Conservation (phyloP, 139 green algal species). For the Edaphochlamys debaryana region DNA sequence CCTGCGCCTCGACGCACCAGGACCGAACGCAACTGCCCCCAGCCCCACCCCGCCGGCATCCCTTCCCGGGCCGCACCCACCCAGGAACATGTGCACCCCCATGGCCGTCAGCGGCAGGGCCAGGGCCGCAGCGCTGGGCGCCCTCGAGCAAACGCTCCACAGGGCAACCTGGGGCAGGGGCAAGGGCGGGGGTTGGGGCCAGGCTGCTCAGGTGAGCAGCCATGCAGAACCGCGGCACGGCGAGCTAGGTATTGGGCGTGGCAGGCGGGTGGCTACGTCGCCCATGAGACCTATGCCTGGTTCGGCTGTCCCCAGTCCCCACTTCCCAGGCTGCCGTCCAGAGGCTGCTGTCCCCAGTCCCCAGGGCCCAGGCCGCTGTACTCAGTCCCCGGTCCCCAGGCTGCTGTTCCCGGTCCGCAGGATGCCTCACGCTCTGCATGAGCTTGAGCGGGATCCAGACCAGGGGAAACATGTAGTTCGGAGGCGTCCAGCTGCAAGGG, state of each 20-base stretch:
- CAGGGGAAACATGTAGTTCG: conserved; percentile 70
- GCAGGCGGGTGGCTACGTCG: no score
- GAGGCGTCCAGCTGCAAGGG: conserved; percentile 63
- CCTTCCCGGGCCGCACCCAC: no score
- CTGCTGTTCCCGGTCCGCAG: neutral
- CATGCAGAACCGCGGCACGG: no score
- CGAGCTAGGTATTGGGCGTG: neutral
- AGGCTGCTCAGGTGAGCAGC: no score
- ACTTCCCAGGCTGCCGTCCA: no score
- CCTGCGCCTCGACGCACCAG: no score
- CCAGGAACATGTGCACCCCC: conserved; percentile 63
- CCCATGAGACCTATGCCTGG: neutral
- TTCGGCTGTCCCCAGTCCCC: no score
- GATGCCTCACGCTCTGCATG: conserved; percentile 60
- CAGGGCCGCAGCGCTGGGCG: conserved; percentile 26
- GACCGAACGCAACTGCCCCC: no score
- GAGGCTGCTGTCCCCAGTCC: neutral
- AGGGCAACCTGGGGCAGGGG: conserved; percentile 40
- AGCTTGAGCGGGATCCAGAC: conserved; percentile 78
- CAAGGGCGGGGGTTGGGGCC: neutral
- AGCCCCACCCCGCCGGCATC: no score
- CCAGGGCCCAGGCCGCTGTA: no score
- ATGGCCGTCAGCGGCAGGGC: conserved; percentile 63
- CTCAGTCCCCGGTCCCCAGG: neutral
- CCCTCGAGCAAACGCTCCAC: conserved; percentile 64